Base-by-base conservation (phyloP, 2,329 filamentous ascomycete genomes). In the Didymella segeticola region DNA sequence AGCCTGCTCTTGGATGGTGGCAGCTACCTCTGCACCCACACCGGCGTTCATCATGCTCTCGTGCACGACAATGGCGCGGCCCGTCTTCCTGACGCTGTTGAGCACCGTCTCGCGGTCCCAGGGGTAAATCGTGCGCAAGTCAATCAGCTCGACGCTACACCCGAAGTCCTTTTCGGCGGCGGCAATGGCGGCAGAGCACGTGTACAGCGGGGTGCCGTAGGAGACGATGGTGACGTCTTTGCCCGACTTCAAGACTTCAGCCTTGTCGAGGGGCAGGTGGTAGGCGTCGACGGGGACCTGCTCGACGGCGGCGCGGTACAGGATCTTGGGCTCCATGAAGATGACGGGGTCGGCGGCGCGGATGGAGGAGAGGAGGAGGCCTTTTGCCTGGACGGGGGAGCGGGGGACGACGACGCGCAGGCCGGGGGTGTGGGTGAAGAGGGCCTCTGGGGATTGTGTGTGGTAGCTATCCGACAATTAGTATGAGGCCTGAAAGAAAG, bases 311-410 rank as follows among this genome's bases (percentile, higher is more conserved):
- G 93, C 92, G 17, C 93, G 88, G 74, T 97, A 97, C 11, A 97
- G 80, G 39, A 95, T 90, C 78, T 97, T 97, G 37, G 93, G 93
- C 73, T 97, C 93, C 87, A 97, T 87, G 75, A 97, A 96, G 47
- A 97, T 80, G 58, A 93, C 91, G 0, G 93, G 93, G 72, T 97
- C 93, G 57, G 91, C 90, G 66, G 82, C 86, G 78, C 79, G 85
- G 45, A 86, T 86, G 47, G 96, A 91, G 3, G 89, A 83, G 3
- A 96, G 80, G 43, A 96, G 79, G 3, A 97, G 80, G 2, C 93
- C 93, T 75, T 97, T 97, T 5, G 93, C 93, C 75, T 97, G 93
- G 2, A 89, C 75, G 0, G 93, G 93, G 0, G 90, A 95, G 38
- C 93, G 83, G 1, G 93, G 93, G 74, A 96, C 88, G 22, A 97